Evolutionary conservation across 306 rosid genomes (phyloP).

Genomic region (Morella rubra): DNA sequence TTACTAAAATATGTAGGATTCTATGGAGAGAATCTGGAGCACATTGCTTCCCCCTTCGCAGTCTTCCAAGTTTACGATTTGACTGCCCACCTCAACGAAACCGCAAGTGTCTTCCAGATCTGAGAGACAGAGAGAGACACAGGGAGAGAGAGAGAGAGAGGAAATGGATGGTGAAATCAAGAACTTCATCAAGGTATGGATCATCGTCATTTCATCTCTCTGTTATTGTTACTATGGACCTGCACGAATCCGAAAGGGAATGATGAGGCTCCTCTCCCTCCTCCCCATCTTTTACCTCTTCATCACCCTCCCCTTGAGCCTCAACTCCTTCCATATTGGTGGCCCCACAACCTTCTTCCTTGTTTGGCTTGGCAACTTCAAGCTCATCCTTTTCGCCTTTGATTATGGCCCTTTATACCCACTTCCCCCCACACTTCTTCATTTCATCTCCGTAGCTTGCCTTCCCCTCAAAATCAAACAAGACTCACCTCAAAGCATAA

Average conservation of each 20-base stretch:
- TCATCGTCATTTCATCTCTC: slow-evolving; percentile 24
- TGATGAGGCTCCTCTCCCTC: slow-evolving; percentile 34
- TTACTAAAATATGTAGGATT: too few relatives aligned
- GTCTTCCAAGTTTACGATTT: too few relatives aligned
- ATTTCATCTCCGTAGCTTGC: slow-evolving; percentile 56
- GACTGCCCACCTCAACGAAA: too few relatives aligned
- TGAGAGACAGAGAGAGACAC: too few relatives aligned
- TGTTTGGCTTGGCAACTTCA: slow-evolving; percentile 45
- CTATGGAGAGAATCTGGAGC: too few relatives aligned
- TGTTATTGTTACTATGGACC: slow-evolving; percentile 42
- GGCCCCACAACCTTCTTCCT: slow-evolving; percentile 46
- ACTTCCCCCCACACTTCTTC: slow-evolving; percentile 35
- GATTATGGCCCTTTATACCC: slow-evolving; percentile 50
- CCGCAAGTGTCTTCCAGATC: too few relatives aligned
- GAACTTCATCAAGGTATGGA: slow-evolving; percentile 45
- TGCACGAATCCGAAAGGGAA: slow-evolving; percentile 37
- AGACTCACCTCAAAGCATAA: slow-evolving; percentile 11
- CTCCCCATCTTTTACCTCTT: slow-evolving; percentile 40
- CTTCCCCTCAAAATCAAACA: slow-evolving; percentile 58
- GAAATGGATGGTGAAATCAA: slow-evolving; percentile 34
- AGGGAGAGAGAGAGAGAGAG: too few relatives aligned
- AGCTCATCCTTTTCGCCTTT: slow-evolving; percentile 47
- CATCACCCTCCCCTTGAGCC: slow-evolving; percentile 34
- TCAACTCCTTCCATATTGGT: slow-evolving; percentile 33
- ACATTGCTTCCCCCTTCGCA: too few relatives aligned